These are phyloP conservation scores for Rheum nobile DNA, from an alignment of 148 eudicot genomes.

Conservation along the genomic window DNA sequence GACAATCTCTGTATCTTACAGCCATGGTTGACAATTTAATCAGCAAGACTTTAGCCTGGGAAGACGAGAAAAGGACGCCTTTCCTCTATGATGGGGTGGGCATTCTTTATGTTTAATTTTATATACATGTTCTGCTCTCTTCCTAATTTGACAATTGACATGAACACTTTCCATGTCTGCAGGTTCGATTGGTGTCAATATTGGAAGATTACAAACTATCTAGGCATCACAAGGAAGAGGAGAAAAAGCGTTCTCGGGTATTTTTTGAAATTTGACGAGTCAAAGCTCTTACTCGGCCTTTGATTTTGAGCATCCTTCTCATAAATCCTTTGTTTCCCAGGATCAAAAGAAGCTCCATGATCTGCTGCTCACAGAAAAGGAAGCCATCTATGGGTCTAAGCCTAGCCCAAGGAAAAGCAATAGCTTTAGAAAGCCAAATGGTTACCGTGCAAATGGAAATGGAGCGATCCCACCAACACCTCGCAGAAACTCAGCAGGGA, in stretches of 20 bases:
- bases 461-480: conserved; percentile 55
- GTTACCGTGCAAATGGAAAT: conserved; percentile 34
- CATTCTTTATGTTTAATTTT: neutral
- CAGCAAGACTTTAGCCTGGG: conserved; percentile 61
- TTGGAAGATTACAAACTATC: conserved; percentile 75
- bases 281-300: neutral
- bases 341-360: conserved; percentile 68
- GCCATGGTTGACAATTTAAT: conserved; percentile 63
- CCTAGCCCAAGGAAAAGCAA: conserved; percentile 57
- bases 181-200: conserved; percentile 75
- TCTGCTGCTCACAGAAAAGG: conserved; percentile 46
- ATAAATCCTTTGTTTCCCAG: conserved; percentile 13
- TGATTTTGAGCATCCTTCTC: neutral
- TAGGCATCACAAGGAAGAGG: conserved; percentile 69
- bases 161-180: conserved; percentile 12
- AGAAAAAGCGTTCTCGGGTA: conserved; percentile 68
- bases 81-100: conserved; percentile 80
- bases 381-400: conserved; percentile 50
- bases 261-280: neutral
- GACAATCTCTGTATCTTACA: neutral
- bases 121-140: neutral
- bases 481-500: conserved; percentile 40
- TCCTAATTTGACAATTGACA: neutral
- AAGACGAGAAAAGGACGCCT: conserved; percentile 48
- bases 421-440: conserved; percentile 52